Percentiles rank a stretch among this genome's conserved stretches.
Evolutionary conservation across 306 rosid species (phyloP).

Genomic region (Casuarina equisetifolia): DNA sequence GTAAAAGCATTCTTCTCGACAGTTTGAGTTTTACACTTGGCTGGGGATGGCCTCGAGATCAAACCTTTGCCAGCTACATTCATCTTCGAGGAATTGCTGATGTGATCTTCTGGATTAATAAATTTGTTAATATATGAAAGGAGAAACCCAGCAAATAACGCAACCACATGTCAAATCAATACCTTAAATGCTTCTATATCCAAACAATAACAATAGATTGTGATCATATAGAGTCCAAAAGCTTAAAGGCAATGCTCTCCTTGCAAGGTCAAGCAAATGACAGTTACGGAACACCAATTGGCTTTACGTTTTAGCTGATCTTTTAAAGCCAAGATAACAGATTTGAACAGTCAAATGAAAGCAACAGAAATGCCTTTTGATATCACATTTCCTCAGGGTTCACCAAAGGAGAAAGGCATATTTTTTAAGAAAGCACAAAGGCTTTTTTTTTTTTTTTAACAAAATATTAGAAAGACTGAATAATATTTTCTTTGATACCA

Average conservation of each 20-base stretch:
- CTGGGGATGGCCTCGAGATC: conserved; percentile 43
- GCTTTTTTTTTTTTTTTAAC: not conserved
- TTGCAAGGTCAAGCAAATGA: not conserved
- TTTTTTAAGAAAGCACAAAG: not conserved
- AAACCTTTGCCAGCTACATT: conserved; percentile 45
- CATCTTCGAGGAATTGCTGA: conserved; percentile 25
- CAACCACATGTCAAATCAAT: conserved; percentile 3
- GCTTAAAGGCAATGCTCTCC: not conserved
- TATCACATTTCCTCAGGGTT: not conserved
- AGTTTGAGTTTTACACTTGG: conserved; percentile 40
- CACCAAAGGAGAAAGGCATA: not conserved
- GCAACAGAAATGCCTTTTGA: conserved; percentile 6
- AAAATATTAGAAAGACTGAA: not conserved
- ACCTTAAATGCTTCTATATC: not conserved
- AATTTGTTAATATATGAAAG: conserved; percentile 5
- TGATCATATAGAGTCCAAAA: conserved; percentile 1
- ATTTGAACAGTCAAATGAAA: not conserved
- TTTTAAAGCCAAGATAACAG: not conserved
- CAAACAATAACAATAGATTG: not conserved
- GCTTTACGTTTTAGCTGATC: not conserved
- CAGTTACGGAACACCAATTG: not conserved
- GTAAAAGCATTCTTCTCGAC: conserved; percentile 40
- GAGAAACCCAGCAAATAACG: not conserved
- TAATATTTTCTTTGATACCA: not conserved
- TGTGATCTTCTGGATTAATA: conserved; percentile 26